phyloP scores from a whole-genome alignment of 2,329 filamentous ascomycete genomes.

The Fusarium sp. region DNA sequence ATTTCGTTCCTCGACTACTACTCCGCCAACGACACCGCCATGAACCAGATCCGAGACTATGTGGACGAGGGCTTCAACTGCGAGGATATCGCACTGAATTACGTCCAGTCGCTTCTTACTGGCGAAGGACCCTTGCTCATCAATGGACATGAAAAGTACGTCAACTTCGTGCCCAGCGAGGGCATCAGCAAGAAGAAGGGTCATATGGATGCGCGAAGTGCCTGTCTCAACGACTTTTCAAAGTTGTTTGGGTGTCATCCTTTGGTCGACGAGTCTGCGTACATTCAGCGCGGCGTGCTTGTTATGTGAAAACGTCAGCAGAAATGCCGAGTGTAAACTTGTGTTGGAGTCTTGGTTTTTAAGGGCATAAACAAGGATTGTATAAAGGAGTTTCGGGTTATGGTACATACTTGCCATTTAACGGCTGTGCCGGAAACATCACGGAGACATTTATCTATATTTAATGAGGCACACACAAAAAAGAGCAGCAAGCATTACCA shows the following conservation, averaged over 20 bases:
- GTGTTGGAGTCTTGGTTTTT: too few species aligned
- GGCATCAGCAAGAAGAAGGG: slow-evolving; percentile 51
- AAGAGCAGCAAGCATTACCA: not conserved
- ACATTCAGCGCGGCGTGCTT: slow-evolving; percentile 49
- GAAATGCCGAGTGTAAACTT: too few species aligned
- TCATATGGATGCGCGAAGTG: slow-evolving; percentile 50
- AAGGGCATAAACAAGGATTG: not conserved
- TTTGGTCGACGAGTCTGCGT: slow-evolving; percentile 49
- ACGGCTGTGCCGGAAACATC: not conserved
- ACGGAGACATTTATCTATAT: not conserved
- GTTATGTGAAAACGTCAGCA: slow-evolving; percentile 34
- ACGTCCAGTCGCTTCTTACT: slow-evolving; percentile 50
- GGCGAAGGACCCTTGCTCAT: slow-evolving; percentile 51
- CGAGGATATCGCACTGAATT: slow-evolving; percentile 56
- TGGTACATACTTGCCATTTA: not conserved
- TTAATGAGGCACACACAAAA: not conserved
- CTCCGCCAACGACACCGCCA: slow-evolving; percentile 49
- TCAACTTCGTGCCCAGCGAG: slow-evolving; percentile 47
- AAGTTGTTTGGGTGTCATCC: slow-evolving; percentile 52
- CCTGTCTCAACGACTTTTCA: slow-evolving; percentile 52
- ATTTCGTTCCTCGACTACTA: slow-evolving; percentile 55
- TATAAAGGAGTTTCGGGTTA: not conserved
- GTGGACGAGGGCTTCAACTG: slow-evolving; percentile 55
- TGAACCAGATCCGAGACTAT: slow-evolving; percentile 50
- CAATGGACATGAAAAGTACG: slow-evolving; percentile 48